A percentile compares a stretch with the other conserved stretches of the same genome.
These are phyloP conservation scores for Penstemon davidsonii DNA, from an alignment of 257 asterid species.

Conservation along the genomic window DNA sequence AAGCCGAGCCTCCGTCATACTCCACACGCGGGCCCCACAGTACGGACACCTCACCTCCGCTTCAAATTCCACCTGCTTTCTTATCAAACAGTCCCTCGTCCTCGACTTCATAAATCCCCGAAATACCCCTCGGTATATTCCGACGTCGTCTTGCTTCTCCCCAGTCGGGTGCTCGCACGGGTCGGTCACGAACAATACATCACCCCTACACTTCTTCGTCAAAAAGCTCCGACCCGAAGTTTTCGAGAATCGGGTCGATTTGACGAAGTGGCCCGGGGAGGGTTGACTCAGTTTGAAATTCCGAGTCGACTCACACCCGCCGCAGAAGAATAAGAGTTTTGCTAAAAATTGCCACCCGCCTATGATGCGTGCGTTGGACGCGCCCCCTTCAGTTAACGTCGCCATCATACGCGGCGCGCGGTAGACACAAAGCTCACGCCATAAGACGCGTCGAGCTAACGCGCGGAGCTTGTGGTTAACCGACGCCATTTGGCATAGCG, in stretches of 20 bases:
- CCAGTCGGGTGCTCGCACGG: slow-evolving; percentile 72
- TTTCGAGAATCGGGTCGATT: slow-evolving; percentile 71
- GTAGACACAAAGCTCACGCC: slow-evolving; percentile 69
- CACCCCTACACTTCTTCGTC: slow-evolving; percentile 55
- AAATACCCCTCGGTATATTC: slow-evolving; percentile 77
- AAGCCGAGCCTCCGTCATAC: slow-evolving; percentile 78
- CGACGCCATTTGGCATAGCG: slow-evolving; percentile 48
- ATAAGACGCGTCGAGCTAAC: slow-evolving; percentile 59
- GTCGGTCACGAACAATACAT: slow-evolving; percentile 72
- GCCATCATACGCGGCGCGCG: slow-evolving; percentile 63
- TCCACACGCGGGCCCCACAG: slow-evolving; percentile 80
- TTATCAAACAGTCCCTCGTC: slow-evolving; percentile 65
- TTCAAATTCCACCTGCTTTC: slow-evolving; percentile 56
- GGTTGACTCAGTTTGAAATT: no score
- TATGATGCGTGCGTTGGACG: slow-evolving; percentile 29
- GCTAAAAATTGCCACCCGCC: slow-evolving; percentile 86
- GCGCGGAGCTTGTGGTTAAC: slow-evolving; percentile 66
- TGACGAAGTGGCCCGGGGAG: slow-evolving; percentile 60
- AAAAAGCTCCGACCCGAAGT: slow-evolving; percentile 82
- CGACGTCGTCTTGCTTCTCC: slow-evolving; percentile 45
- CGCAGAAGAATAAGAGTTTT: slow-evolving; percentile 72
- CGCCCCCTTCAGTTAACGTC: slow-evolving; percentile 36
- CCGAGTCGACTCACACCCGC: slow-evolving; percentile 65
- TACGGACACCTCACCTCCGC: slow-evolving; percentile 60
- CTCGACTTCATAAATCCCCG: slow-evolving; percentile 56